Conservation (phyloP, 768 basidiomycete genomes). For the Pleurotus tuber-regium region DNA sequence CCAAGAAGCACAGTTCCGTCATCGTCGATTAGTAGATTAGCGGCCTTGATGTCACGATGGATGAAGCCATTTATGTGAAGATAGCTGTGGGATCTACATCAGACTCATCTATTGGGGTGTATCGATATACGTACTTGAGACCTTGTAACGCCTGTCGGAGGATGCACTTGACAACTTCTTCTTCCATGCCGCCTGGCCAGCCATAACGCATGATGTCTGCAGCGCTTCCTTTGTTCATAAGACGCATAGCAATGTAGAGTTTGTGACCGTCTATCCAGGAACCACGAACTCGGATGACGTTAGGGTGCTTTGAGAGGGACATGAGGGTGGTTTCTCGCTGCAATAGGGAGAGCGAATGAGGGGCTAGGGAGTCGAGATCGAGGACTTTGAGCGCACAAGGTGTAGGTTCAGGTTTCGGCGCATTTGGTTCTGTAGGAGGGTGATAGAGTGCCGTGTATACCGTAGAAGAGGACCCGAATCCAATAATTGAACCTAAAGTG, state of each 20-base stretch:
- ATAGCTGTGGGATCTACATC: constrained; percentile 46
- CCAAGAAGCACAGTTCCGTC: constrained; percentile 88
- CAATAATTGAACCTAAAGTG: constrained; percentile 72
- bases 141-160: constrained; percentile 85
- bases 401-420: constrained; percentile 30
- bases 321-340: constrained; percentile 88
- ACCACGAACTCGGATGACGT: constrained; percentile 87
- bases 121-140: constrained; percentile 61
- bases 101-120: too few relatives aligned
- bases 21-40: constrained; percentile 89
- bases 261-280: constrained; percentile 86
- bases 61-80: constrained; percentile 88
- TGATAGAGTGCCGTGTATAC: constrained; percentile 79
- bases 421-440: constrained; percentile 18
- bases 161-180: constrained; percentile 84
- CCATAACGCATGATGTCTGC: constrained; percentile 82
- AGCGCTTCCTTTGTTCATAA: constrained; percentile 88
- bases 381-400: constrained; percentile 88
- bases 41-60: constrained; percentile 94
- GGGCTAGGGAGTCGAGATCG: constrained; percentile 79
- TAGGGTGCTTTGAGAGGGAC: constrained; percentile 92
- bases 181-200: constrained; percentile 88
- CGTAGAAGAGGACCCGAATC: constrained; percentile 89
- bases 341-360: constrained; percentile 64
- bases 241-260: constrained; percentile 80